phyloP scores from a whole-genome alignment of 306 rosid genomes.

The Inga laurina region DNA sequence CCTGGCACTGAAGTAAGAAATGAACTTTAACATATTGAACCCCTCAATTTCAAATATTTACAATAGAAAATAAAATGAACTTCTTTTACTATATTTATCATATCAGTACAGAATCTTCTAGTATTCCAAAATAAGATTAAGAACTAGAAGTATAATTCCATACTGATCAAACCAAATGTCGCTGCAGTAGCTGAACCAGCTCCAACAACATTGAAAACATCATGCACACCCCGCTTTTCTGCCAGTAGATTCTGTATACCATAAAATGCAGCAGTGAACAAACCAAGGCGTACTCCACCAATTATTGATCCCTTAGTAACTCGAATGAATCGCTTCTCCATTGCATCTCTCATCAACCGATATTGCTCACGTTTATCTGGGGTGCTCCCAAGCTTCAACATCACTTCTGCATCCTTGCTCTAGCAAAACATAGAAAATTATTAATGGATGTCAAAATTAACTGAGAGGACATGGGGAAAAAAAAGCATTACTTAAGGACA shows the following conservation, averaged over 20 bases:
- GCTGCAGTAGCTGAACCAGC: constrained; percentile 99
- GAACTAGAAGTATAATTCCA: constrained; percentile 33
- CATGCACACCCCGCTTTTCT: constrained; percentile 84
- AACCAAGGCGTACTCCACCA: constrained; percentile 68
- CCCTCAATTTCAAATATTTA: constrained; percentile 13
- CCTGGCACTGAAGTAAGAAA: constrained; percentile 72
- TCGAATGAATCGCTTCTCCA: constrained; percentile 93
- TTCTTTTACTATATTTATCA: background rate
- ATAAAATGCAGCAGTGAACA: constrained; percentile 74
- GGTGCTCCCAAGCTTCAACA: constrained; percentile 64
- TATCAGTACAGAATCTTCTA: background rate
- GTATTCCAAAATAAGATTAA: constrained; percentile 9
- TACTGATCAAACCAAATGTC: constrained; percentile 85
- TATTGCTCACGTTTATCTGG: constrained; percentile 2
- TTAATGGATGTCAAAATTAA: constrained; percentile 24
- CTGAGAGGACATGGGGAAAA: background rate
- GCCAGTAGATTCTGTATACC: constrained; percentile 77
- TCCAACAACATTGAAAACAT: constrained; percentile 81
- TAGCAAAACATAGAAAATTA: constrained; percentile 39
- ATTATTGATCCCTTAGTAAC: constrained; percentile 67
- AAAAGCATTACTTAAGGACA: background rate
- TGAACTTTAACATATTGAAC: background rate
- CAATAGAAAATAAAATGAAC: background rate
- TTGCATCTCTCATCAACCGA: constrained; percentile 79
- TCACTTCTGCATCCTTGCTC: constrained; percentile 97